phyloP scores from a whole-genome alignment of 306 rosid species.

The Dryas alaskensis region DNA sequence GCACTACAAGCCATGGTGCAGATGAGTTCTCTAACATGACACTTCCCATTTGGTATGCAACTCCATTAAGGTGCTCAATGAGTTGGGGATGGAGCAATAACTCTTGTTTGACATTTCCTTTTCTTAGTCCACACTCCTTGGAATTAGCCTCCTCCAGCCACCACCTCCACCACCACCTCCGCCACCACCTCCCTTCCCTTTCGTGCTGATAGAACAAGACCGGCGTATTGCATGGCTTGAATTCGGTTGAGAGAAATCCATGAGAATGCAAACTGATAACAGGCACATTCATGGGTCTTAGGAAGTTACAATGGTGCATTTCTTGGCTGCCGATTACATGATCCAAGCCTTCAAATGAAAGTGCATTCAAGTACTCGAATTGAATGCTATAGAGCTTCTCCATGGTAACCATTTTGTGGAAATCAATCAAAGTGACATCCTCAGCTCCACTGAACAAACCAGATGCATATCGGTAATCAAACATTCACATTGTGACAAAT shows the following conservation, averaged over 20 bases:
- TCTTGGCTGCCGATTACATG: neutral
- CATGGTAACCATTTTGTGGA: neutral
- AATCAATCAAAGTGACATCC: neutral
- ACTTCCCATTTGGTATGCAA: neutral
- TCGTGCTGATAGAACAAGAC: neutral
- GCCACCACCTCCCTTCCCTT: neutral
- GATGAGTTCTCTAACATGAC: neutral
- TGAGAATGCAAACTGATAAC: neutral
- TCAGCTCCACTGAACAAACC: slow-evolving; percentile 16
- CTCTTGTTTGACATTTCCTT: neutral
- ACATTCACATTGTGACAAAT: neutral
- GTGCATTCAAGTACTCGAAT: neutral
- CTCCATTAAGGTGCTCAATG: neutral
- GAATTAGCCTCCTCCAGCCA: slow-evolving; percentile 5
- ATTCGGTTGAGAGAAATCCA: neutral
- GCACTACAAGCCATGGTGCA: neutral
- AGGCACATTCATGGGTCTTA: neutral
- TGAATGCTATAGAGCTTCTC: neutral
- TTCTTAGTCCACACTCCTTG: neutral
- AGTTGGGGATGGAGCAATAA: no score
- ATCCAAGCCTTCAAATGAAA: slow-evolving; percentile 1
- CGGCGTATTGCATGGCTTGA: neutral
- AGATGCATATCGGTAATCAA: neutral
- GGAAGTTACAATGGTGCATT: neutral
- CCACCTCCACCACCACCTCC: neutral